Evolutionary conservation across 768 basidiomycete genomes (phyloP), one percentile per base, ranked within the genome.

Genomic region (Floccularia luteovirens): DNA sequence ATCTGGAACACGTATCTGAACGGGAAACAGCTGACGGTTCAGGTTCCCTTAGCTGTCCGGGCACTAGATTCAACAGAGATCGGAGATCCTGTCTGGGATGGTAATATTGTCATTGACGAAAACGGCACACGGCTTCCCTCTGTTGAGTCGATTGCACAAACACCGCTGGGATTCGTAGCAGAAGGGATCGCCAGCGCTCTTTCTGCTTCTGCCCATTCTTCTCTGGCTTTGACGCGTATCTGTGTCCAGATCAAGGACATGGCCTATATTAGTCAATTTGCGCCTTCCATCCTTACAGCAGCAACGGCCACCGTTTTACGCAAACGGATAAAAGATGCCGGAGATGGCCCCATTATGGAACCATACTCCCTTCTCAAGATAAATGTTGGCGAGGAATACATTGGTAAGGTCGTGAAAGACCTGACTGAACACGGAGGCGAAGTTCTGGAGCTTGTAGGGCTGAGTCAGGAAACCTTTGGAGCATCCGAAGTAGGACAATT

Each of bases 341-440:
- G 82, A 7, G 69, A 76, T 51, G 90, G 89, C 1, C 69, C 83
- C 2, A 58, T 92, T 31, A 69, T 90, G 57, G 90, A 92, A 53
- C 89, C 90, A 7, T 91, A 76, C 47, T 70, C 88, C 19, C 61
- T 63, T 22, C 62, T 90, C 47, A 88, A 79, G 48, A 69, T 88
- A 33, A 74, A 74, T 12, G 76, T 88, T 5, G 65, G 67, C 19
- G 81, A 82, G 46, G 75, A 79, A 43, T 68, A 67, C 42, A 63
- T 91, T 2, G 88, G 90, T 17, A 85, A 78, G 50, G 77, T 86
- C 16, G 75, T 90, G 33, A 87, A 82, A 51, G 90, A 92, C 50
- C 62, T 92, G n/a, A 84, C 82, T 7, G 88, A 90, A 54, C 74
- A 82, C 44, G 77, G 79, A 1, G 88, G 85, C n/a, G 86, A 90